Conservation (phyloP, 805 yeast species). For the Cyberlindnera euphorbiiphila region DNA sequence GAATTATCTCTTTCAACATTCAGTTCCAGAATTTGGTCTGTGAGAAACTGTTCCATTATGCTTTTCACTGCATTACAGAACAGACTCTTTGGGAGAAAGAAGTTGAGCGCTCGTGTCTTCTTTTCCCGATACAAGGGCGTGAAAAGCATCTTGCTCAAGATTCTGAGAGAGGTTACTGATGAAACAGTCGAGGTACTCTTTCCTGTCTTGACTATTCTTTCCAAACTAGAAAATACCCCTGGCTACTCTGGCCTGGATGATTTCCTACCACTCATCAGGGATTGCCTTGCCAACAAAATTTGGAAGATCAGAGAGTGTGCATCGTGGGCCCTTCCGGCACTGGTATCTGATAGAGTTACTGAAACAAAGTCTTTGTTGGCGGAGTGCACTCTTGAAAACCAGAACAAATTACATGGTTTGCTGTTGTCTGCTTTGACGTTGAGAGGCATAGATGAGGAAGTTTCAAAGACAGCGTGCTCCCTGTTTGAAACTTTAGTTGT, state of each 20-base stretch:
- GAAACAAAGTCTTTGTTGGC: constrained; percentile 30
- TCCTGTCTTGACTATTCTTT: constrained; percentile 69
- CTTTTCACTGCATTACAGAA: constrained; percentile 80
- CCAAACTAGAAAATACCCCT: constrained; percentile 61
- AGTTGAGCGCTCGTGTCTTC: constrained; percentile 58
- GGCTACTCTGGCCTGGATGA: constrained; percentile 49
- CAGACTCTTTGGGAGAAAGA: constrained; percentile 66
- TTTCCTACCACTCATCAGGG: constrained; percentile 46
- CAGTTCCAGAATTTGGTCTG: constrained; percentile 71
- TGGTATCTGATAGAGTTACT: constrained; percentile 34
- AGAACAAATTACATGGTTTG: constrained; percentile 57
- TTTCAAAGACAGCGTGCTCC: constrained; percentile 7
- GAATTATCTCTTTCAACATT: constrained; percentile 60
- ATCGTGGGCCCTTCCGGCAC: constrained; percentile 59
- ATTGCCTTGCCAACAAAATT: constrained; percentile 46
- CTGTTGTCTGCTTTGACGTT: constrained; percentile 45
- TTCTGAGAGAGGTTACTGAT: constrained; percentile 34
- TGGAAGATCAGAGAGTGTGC: constrained; percentile 93
- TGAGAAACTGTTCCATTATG: constrained; percentile 92
- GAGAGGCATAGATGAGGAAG: constrained; percentile 7
- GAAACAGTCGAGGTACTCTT: constrained; percentile 57
- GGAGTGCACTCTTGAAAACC: constrained; percentile 24
- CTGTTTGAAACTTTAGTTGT: constrained; percentile 16
- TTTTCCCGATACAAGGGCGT: constrained; percentile 62
- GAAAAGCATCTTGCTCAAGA: constrained; percentile 42